phyloP scores from a whole-genome alignment of 306 rosid genomes.

The Malus sieversii region DNA sequence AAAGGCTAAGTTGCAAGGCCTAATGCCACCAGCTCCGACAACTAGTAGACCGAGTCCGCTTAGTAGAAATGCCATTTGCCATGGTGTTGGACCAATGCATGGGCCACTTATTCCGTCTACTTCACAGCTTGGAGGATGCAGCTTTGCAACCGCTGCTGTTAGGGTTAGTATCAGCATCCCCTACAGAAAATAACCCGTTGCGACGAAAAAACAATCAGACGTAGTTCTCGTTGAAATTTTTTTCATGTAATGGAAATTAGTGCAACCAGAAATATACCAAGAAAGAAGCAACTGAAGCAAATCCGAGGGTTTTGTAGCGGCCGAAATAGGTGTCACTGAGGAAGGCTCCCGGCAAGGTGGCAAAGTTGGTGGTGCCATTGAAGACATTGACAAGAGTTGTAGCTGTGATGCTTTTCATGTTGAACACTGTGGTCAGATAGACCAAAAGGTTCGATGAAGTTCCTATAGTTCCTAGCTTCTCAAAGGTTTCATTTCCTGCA shows the following conservation, averaged over 20 bases:
- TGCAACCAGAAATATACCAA: constrained; percentile 36
- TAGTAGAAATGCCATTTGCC: constrained; percentile 57
- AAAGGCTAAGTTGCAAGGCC: constrained; percentile 86
- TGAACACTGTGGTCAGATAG: constrained; percentile 73
- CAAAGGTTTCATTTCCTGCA: constrained; percentile 88
- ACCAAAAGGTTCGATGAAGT: constrained; percentile 66
- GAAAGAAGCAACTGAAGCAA: constrained; percentile 57
- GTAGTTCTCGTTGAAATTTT: background rate
- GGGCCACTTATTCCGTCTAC: background rate
- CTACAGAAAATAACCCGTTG: constrained; percentile 24
- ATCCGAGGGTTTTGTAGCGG: constrained; percentile 71
- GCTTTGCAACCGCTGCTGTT: constrained; percentile 54
- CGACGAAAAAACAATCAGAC: background rate
- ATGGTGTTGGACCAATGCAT: constrained; percentile 57
- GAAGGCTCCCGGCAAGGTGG: constrained; percentile 74
- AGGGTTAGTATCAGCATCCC: constrained; percentile 64
- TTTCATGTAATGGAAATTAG: background rate
- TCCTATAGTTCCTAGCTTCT: constrained; percentile 85
- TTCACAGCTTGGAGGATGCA: constrained; percentile 72
- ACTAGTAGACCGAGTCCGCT: constrained; percentile 48
- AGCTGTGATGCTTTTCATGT: constrained; percentile 72
- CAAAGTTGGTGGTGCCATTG: constrained; percentile 70
- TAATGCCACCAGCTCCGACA: constrained; percentile 71
- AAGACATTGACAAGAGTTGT: constrained; percentile 53
- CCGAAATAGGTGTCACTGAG: constrained; percentile 69